Percentiles rank a stretch among this genome's conserved stretches.
Evolutionary conservation across 768 basidiomycete genomes (phyloP).

Genomic region (Steccherinum ochraceum): DNA sequence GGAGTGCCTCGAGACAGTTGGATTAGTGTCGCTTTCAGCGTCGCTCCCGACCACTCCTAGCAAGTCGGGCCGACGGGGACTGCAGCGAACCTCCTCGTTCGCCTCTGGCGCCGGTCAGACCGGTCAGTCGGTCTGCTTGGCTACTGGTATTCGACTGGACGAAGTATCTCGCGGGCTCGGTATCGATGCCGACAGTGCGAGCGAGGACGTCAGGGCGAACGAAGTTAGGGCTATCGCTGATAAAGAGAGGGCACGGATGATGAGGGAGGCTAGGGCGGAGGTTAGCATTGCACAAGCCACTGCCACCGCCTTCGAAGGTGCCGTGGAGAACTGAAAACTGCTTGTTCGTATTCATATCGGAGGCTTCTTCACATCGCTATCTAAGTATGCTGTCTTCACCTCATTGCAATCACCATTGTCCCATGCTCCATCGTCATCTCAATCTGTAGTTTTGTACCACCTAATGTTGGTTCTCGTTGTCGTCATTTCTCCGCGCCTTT

Average conservation of each 20-base stretch:
- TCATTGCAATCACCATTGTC: constrained; percentile 6
- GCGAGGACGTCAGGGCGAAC: constrained; percentile 39
- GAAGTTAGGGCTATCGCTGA: constrained; percentile 49
- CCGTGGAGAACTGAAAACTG: constrained; percentile 37
- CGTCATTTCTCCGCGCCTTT: neutral
- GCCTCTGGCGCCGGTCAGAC: constrained; percentile 26
- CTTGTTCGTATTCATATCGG: neutral
- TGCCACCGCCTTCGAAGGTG: constrained; percentile 32
- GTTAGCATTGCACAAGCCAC: constrained; percentile 13
- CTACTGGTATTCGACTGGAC: constrained; percentile 56
- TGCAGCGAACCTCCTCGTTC: constrained; percentile 58
- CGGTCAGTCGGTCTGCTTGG: constrained; percentile 45
- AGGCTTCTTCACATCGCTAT: neutral
- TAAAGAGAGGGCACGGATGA: constrained; percentile 40
- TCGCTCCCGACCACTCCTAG: constrained; percentile 30
- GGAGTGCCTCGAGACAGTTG: constrained; percentile 69
- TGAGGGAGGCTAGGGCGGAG: constrained; percentile 34
- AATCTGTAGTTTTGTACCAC: neutral
- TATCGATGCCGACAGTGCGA: constrained; percentile 24
- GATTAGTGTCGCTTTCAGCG: constrained; percentile 42
- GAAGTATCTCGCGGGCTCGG: constrained; percentile 72
- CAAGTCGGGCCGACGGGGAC: constrained; percentile 39
- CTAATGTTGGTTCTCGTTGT: neutral
- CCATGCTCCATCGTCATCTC: constrained; percentile 1
- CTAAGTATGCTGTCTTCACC: neutral